Percentiles rank a stretch among this genome's conserved stretches.
Evolutionary conservation across 768 basidiomycete species (phyloP).

Genomic region (Chalciporus pseudorubinellus): DNA sequence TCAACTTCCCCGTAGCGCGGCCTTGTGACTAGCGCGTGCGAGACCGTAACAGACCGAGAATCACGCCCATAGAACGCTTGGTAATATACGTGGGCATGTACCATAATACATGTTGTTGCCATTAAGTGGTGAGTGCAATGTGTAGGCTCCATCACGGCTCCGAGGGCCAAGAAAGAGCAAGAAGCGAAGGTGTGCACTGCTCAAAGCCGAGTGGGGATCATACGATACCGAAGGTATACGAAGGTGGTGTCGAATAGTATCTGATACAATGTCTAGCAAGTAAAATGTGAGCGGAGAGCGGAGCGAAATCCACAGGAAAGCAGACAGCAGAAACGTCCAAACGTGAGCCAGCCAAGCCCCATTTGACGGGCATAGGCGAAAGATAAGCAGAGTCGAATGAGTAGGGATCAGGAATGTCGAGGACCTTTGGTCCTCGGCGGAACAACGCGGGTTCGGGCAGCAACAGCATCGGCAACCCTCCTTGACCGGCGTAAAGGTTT

Average conservation of each 20-base stretch:
- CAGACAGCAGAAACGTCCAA: slow-evolving; percentile 3
- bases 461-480: slow-evolving; percentile 60
- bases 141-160: slow-evolving; percentile 4
- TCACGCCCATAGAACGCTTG: slow-evolving; percentile 3
- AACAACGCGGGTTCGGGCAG: slow-evolving; percentile 46
- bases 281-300: slow-evolving; percentile 3
- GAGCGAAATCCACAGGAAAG: slow-evolving; percentile 8
- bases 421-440: slow-evolving; percentile 29
- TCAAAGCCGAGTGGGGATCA: slow-evolving; percentile 24
- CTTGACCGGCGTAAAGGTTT: slow-evolving; percentile 48
- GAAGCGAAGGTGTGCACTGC: slow-evolving; percentile 12
- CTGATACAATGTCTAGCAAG: slow-evolving; percentile 28
- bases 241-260: slow-evolving; percentile 12
- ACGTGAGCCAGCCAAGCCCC: not conserved
- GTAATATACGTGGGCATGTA: slow-evolving; percentile 16
- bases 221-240: slow-evolving; percentile 28
- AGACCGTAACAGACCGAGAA: not conserved
- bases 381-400: not conserved
- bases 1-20: no score
- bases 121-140: slow-evolving; percentile 18
- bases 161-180: slow-evolving; percentile 9
- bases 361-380: not conserved
- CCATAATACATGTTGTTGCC: slow-evolving; percentile 10
- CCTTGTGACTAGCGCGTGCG: not conserved
- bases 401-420: slow-evolving; percentile 23